Evolutionary conservation across 1,284 basidiomycete genomes (phyloP).

Genomic region (Ganoderma lingzhi): DNA sequence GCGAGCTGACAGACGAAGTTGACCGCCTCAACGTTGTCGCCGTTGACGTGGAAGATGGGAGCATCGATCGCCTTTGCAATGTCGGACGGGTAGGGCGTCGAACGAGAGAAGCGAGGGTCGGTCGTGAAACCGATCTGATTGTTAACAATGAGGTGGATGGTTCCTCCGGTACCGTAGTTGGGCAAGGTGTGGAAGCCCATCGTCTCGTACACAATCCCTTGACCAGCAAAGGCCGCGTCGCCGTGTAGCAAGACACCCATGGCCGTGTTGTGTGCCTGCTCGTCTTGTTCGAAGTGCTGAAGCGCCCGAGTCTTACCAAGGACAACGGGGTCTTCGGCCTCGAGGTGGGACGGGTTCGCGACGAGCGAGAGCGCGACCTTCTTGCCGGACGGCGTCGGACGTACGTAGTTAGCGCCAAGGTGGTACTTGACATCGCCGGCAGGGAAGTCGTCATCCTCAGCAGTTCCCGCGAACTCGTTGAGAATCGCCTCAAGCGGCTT

Average conservation of each 20-base stretch:
- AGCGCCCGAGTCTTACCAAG: constrained; percentile 97
- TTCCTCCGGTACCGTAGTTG: constrained; percentile 96
- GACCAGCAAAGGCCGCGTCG: constrained; percentile 98
- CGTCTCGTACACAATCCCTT: constrained; percentile 99
- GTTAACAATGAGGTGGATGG: constrained; percentile 98
- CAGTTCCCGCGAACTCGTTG: constrained; percentile 92
- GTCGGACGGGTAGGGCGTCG: constrained; percentile 99
- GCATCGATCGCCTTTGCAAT: constrained; percentile 99
- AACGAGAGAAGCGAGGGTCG: constrained; percentile 96
- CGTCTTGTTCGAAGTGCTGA: constrained; percentile 94
- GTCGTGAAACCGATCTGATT: constrained; percentile 99
- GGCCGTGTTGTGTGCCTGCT: constrained; percentile 78
- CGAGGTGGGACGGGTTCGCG: constrained; percentile 98
- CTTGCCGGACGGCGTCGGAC: constrained; percentile 98
- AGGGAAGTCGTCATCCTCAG: constrained; percentile 75
- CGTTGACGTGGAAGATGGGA: constrained; percentile 99
- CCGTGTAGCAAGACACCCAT: constrained; percentile 98
- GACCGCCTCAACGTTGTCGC: constrained; percentile 98
- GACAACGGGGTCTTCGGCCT: constrained; percentile 97
- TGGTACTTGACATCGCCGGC: constrained; percentile 99
- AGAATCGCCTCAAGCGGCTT: constrained; percentile 99
- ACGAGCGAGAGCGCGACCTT: constrained; percentile 98
- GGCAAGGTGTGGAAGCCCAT: constrained; percentile 99
- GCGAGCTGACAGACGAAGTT: constrained; percentile 98
- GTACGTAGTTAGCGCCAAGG: constrained; percentile 98